Conservation (phyloP, 169 alveolate genomes). For the Cryptosporidium viatorum region DNA sequence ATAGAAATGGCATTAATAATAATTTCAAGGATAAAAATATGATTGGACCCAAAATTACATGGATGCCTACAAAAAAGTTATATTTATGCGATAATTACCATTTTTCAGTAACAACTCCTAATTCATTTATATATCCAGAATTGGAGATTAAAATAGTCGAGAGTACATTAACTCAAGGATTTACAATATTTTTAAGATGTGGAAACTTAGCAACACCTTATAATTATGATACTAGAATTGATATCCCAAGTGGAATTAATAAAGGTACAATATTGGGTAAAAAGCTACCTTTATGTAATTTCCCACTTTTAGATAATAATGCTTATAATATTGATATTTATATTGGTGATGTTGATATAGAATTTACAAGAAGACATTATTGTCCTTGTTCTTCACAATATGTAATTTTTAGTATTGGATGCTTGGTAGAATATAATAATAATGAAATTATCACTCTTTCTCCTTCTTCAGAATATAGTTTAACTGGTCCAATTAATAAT, state of each 20-base stretch:
- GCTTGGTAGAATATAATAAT: slow-evolving; percentile 33
- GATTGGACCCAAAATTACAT: slow-evolving; percentile 34
- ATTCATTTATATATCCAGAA: slow-evolving; percentile 64
- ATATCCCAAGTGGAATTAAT: slow-evolving; percentile 55
- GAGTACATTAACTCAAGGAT: slow-evolving; percentile 62
- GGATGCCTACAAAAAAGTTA: slow-evolving; percentile 54
- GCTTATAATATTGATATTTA: slow-evolving; percentile 57
- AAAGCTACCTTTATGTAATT: slow-evolving; percentile 50
- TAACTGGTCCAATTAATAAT: slow-evolving; percentile 7
- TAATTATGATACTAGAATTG: slow-evolving; percentile 53
- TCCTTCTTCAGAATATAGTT: slow-evolving; percentile 19
- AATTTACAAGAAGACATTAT: slow-evolving; percentile 72
- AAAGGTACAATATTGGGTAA: slow-evolving; percentile 20
- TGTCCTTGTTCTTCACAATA: slow-evolving; percentile 68
- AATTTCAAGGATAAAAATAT: not conserved
- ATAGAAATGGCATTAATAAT: not conserved
- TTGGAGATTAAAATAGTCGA: slow-evolving; percentile 21
- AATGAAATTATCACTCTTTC: slow-evolving; percentile 41
- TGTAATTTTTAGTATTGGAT: slow-evolving; percentile 48
- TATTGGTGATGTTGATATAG: slow-evolving; percentile 69
- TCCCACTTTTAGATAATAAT: slow-evolving; percentile 41
- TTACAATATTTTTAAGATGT: slow-evolving; percentile 51
- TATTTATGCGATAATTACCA: slow-evolving; percentile 63
- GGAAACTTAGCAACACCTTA: slow-evolving; percentile 64
- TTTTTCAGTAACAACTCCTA: slow-evolving; percentile 51